phyloP scores from a whole-genome alignment of 306 rosid species.

The Citrullus colocynthis region DNA sequence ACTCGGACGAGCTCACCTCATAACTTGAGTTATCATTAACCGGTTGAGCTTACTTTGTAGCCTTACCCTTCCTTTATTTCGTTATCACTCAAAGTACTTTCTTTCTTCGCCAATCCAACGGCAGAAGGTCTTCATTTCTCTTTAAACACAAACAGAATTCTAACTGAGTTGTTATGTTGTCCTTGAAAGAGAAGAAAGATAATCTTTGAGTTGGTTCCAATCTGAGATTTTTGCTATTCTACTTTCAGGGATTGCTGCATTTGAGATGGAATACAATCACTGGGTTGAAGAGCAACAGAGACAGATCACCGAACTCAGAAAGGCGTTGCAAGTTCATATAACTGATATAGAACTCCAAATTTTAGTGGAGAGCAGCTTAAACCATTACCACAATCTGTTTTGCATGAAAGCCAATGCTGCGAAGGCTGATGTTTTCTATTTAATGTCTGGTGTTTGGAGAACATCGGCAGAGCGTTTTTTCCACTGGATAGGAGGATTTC shows the following conservation, averaged over 20 bases:
- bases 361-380: conserved; percentile 49
- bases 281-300: conserved; percentile 81
- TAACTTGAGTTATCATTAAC: background rate
- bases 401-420: conserved; percentile 71
- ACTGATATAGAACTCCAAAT: conserved; percentile 43
- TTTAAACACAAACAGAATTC: background rate
- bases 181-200: background rate
- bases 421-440: conserved; percentile 62
- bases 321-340: conserved; percentile 46
- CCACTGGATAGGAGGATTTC: conserved; percentile 97
- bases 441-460: conserved; percentile 80
- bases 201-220: background rate
- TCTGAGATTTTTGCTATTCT: background rate
- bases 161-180: background rate
- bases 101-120: background rate
- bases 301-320: conserved; percentile 50
- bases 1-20: background rate
- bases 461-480: conserved; percentile 70
- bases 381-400: conserved; percentile 57
- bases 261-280: conserved; percentile 68
- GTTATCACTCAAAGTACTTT: background rate
- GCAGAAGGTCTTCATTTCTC: background rate
- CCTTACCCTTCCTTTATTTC: background rate
- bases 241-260: conserved; percentile 48
- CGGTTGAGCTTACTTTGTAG: background rate